Evolutionary conservation across 2,329 filamentous ascomycete genomes (phyloP).

Genomic region (Pseudofabraea citricarpa): DNA sequence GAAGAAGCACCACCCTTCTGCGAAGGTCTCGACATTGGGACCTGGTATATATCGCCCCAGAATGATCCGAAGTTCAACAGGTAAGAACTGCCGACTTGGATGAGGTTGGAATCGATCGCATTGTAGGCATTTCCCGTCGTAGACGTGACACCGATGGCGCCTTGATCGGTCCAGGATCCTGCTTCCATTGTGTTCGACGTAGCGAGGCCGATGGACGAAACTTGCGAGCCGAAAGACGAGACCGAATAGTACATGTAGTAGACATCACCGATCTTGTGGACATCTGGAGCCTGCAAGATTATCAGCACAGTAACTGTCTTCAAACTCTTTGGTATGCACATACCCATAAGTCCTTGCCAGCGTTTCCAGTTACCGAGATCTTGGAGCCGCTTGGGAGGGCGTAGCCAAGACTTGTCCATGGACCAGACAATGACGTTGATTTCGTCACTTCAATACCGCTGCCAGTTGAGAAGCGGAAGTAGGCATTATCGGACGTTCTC

Average conservation of each 20-base stretch:
- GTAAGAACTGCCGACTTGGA: conserved; percentile 35
- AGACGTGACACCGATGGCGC: conserved; percentile 45
- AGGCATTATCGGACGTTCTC: conserved; percentile 32
- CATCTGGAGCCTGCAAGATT: conserved; percentile 43
- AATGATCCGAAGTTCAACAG: conserved; percentile 61
- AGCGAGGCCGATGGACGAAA: conserved; percentile 43
- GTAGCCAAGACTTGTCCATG: conserved; percentile 38
- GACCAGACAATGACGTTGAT: conserved; percentile 31
- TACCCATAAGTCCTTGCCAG: neutral
- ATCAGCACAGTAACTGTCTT: no score
- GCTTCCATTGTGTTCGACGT: conserved; percentile 9
- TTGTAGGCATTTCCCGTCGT: conserved; percentile 41
- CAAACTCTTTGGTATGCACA: no score
- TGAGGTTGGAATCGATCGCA: conserved; percentile 52
- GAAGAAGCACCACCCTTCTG: conserved; percentile 24
- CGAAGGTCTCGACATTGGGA: conserved; percentile 36
- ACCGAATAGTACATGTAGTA: conserved; percentile 56
- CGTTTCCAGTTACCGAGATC: conserved; percentile 34
- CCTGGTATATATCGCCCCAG: conserved; percentile 59
- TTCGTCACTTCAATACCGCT: conserved; percentile 35
- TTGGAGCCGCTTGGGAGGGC: conserved; percentile 33
- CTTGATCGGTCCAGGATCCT: conserved; percentile 49
- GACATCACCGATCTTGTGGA: conserved; percentile 37
- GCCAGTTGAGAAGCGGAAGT: conserved; percentile 39
- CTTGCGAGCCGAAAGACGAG: conserved; percentile 45